Evolutionary conservation across 345 rosid genomes (phyloP).

Genomic region (Syzygium oleosum): DNA sequence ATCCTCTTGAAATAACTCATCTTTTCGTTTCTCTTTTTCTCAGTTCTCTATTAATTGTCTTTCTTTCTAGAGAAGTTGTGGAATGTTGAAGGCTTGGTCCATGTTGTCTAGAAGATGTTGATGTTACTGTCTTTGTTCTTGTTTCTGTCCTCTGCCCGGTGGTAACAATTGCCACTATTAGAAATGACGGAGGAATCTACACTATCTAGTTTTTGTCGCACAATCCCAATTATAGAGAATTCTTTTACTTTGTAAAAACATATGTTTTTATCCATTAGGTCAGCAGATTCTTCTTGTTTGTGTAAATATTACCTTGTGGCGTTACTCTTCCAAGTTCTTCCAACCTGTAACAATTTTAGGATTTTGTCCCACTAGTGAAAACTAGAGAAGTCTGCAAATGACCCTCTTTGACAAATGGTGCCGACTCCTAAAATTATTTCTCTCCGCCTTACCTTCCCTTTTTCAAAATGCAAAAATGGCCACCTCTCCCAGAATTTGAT

Average conservation of each 20-base stretch:
- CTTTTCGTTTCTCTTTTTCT: background rate
- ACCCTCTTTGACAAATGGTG: background rate
- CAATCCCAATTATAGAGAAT: background rate
- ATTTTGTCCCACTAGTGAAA: background rate
- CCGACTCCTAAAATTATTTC: background rate
- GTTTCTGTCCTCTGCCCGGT: background rate
- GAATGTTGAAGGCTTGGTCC: background rate
- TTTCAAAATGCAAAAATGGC: background rate
- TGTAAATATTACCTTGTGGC: background rate
- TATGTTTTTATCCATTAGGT: background rate
- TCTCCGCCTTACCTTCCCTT: background rate
- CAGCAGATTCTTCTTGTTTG: background rate
- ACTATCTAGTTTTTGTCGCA: background rate
- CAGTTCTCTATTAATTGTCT: background rate
- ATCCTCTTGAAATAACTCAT: background rate
- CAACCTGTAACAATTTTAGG: background rate
- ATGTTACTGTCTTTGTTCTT: background rate
- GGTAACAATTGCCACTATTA: background rate
- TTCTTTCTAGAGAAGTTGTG: background rate
- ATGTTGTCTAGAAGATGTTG: background rate
- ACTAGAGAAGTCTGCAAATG: background rate
- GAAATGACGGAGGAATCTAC: background rate
- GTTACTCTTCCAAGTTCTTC: background rate
- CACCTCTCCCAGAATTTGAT: rapidly evolving
- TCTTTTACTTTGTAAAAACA: background rate